phyloP scores from a whole-genome alignment of 2,329 filamentous ascomycete genomes.

The Hypomyces perniciosus region DNA sequence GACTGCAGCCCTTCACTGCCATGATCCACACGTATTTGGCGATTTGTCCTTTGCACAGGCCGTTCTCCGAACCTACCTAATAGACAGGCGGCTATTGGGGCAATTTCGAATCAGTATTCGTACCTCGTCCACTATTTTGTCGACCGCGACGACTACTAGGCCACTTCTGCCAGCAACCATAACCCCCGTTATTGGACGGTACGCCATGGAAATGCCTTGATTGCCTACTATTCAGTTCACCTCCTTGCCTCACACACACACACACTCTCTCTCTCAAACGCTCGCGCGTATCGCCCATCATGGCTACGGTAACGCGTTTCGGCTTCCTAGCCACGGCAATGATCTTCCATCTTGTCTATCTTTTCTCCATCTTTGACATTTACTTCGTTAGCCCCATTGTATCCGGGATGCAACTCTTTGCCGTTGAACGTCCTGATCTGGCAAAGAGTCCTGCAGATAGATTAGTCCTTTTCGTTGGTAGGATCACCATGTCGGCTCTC shows the following conservation, averaged over 20 bases:
- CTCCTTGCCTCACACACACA: neutral
- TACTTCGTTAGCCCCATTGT: constrained; percentile 98
- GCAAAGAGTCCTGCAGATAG: constrained; percentile 76
- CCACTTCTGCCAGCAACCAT: no score
- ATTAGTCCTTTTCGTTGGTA: constrained; percentile 89
- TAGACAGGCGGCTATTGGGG: no score
- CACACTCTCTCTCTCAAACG: neutral
- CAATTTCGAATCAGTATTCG: neutral
- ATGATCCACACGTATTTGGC: no score
- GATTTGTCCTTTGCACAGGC: no score
- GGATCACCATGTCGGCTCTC: constrained; percentile 8
- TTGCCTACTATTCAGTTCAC: neutral
- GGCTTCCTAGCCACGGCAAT: constrained; percentile 85
- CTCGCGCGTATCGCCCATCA: constrained; percentile 23
- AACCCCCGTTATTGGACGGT: neutral
- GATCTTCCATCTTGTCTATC: constrained; percentile 88
- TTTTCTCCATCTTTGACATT: constrained; percentile 95
- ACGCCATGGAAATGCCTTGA: constrained; percentile 9
- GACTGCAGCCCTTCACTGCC: no score
- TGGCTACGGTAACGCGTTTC: constrained; percentile 58
- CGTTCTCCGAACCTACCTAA: no score
- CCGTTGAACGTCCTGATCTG: constrained; percentile 54
- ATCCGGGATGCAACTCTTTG: constrained; percentile 82
- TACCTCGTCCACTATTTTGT: no score
- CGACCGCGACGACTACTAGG: no score